Conservation (phyloP, 2,329 filamentous ascomycete genomes). For the Fusarium sp. region DNA sequence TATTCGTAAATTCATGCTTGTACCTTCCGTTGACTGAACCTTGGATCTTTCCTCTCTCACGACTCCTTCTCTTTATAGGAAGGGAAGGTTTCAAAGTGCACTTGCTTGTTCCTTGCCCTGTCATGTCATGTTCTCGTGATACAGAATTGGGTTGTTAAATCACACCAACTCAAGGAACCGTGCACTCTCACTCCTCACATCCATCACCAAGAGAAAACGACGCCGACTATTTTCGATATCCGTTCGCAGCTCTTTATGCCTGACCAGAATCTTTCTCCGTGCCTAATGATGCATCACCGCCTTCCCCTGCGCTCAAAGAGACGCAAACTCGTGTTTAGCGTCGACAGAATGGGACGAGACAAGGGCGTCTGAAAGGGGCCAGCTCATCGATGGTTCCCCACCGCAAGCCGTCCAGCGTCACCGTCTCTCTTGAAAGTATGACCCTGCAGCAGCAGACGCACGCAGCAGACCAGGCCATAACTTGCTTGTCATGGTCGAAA, state of each 20-base stretch:
- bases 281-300: constrained; percentile 48
- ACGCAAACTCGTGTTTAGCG: constrained; percentile 43
- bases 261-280: constrained; percentile 37
- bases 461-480: constrained; percentile 19
- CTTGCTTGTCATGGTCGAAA: constrained; percentile 18
- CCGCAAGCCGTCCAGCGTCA: constrained; percentile 44
- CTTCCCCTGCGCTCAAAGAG: constrained; percentile 41
- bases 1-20: background rate
- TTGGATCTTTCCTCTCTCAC: background rate
- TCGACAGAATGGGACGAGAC: constrained; percentile 45
- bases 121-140: constrained; percentile 18
- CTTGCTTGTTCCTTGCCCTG: background rate
- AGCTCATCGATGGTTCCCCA: constrained; percentile 48
- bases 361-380: constrained; percentile 46
- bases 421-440: constrained; percentile 44
- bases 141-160: constrained; percentile 8
- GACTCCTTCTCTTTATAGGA: background rate
- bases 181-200: constrained; percentile 18
- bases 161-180: constrained; percentile 15
- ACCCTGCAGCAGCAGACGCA: constrained; percentile 40
- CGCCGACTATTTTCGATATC: constrained; percentile 11
- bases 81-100: background rate
- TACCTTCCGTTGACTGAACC: background rate
- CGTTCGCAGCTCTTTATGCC: constrained; percentile 38
- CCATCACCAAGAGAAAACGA: constrained; percentile 11